A percentile compares a stretch with the other conserved stretches of the same genome.
Conservation (phyloP, 2,329 filamentous ascomycete species). For the Chalaropsis thielavioides region DNA sequence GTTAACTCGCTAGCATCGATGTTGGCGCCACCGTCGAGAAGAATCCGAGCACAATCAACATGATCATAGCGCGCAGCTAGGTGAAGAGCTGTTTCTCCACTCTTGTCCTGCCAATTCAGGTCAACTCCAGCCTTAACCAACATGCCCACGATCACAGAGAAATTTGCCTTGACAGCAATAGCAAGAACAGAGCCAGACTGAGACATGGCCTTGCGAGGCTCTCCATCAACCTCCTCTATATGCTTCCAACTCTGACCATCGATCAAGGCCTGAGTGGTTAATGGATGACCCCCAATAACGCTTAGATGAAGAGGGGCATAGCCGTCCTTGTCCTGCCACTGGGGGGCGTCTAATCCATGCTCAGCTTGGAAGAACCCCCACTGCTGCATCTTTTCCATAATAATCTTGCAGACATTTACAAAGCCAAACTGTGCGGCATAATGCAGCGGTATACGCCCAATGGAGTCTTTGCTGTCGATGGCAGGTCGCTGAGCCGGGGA, state of each 20-base stretch:
- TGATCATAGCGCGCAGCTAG: slow-evolving; percentile 83
- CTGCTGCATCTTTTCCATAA: slow-evolving; percentile 76
- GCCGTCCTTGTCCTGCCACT: slow-evolving; percentile 88
- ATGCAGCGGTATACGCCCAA: slow-evolving; percentile 75
- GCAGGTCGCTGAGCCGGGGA: slow-evolving; percentile 51
- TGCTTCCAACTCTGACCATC: slow-evolving; percentile 61
- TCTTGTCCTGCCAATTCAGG: slow-evolving; percentile 82
- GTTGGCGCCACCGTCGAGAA: slow-evolving; percentile 62
- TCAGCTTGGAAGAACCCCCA: slow-evolving; percentile 79
- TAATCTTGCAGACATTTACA: slow-evolving; percentile 71
- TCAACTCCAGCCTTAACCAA: slow-evolving; percentile 82
- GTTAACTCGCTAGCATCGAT: slow-evolving; percentile 66
- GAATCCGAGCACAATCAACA: slow-evolving; percentile 59
- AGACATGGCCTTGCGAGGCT: slow-evolving; percentile 50
- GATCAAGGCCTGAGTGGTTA: slow-evolving; percentile 70
- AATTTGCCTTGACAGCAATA: slow-evolving; percentile 78
- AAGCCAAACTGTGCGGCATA: slow-evolving; percentile 94
- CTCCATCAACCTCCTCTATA: slow-evolving; percentile 45
- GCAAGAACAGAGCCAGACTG: slow-evolving; percentile 80
- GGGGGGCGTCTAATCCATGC: slow-evolving; percentile 69
- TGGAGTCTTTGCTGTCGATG: slow-evolving; percentile 55
- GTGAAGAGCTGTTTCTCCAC: slow-evolving; percentile 82
- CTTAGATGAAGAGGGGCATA: slow-evolving; percentile 82
- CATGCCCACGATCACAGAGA: slow-evolving; percentile 67
- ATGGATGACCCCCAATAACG: slow-evolving; percentile 77